Evolutionary conservation across 768 basidiomycete species (phyloP).

Genomic region (Mycena haematopus): DNA sequence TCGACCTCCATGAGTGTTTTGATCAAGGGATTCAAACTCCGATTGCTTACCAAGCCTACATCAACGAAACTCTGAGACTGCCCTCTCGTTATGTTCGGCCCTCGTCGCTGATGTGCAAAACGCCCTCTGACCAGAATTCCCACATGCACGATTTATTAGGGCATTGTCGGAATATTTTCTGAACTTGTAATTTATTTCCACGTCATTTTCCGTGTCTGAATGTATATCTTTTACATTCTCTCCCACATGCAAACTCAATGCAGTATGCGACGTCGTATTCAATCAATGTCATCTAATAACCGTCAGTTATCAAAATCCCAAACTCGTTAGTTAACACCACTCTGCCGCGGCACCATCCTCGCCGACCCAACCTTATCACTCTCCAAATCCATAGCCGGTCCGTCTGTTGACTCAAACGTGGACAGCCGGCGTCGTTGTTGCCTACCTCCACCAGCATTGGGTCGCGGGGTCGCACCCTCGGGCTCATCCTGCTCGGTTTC

Average conservation of each 20-base stretch:
- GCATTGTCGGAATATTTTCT: no score
- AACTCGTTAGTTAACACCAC: background rate
- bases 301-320: background rate
- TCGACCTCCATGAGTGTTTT: slow-evolving; percentile 2
- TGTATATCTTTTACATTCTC: no score
- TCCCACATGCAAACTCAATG: no score
- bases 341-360: background rate
- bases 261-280: no score
- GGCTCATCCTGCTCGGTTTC: slow-evolving; percentile 25
- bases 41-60: background rate
- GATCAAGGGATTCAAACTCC: background rate
- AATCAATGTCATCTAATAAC: background rate
- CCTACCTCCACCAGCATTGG: slow-evolving; percentile 1
- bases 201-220: no score
- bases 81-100: no score
- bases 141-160: no score
- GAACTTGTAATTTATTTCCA: no score
- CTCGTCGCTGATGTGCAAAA: no score
- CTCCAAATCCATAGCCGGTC: slow-evolving; percentile 40
- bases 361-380: slow-evolving; percentile 17
- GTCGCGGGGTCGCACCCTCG: background rate
- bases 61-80: no score
- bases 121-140: no score
- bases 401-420: slow-evolving; percentile 56
- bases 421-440: slow-evolving; percentile 48